phyloP scores from a whole-genome alignment of 2,329 filamentous ascomycete genomes.

The Xylaria sp. region DNA sequence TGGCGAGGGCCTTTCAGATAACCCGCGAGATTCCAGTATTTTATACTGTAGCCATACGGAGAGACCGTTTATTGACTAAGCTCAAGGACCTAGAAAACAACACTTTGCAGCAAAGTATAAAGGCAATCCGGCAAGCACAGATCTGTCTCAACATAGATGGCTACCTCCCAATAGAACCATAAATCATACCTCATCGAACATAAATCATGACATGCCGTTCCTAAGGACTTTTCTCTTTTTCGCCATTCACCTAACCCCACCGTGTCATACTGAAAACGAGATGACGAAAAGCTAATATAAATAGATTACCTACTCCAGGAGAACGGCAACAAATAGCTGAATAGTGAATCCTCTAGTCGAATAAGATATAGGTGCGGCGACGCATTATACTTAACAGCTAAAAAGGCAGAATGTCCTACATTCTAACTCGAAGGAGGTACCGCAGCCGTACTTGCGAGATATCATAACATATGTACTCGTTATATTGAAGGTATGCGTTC shows the following conservation, averaged over 20 bases:
- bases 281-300: neutral
- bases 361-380: neutral
- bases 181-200: neutral
- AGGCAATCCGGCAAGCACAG: neutral
- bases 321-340: neutral
- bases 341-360: neutral
- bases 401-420: conserved; percentile 50
- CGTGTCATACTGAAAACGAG: neutral
- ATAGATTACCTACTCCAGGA: neutral
- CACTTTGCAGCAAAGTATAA: neutral
- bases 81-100: neutral
- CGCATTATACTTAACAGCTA: neutral
- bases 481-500: conserved; percentile 68
- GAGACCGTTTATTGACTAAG: neutral
- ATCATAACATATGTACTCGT: conserved; percentile 80
- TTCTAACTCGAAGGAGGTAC: conserved; percentile 74
- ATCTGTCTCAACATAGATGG: neutral
- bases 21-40: too few species aligned
- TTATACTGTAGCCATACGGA: neutral
- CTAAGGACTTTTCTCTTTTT: conserved; percentile 3
- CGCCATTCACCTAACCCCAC: neutral
- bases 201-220: neutral
- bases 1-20: too few species aligned
- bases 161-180: neutral
- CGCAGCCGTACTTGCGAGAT: conserved; percentile 75